A percentile compares a stretch with the other conserved stretches of the same genome.
These are phyloP conservation scores for Cladosporium sp. DNA, from an alignment of 2,329 filamentous ascomycete species.

Conservation along the genomic window DNA sequence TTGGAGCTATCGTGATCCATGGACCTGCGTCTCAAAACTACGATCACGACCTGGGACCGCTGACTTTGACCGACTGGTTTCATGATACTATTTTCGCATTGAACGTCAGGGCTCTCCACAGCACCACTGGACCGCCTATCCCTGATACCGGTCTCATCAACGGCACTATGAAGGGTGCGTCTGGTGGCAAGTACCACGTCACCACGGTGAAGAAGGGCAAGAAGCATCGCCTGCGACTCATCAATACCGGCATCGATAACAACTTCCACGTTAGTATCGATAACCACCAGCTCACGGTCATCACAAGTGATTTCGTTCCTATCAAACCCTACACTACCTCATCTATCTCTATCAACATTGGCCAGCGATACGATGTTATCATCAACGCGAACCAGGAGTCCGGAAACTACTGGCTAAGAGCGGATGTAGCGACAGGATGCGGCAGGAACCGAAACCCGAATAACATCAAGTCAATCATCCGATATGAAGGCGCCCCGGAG, in stretches of 20 bases:
- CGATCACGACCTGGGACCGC: conserved; percentile 63
- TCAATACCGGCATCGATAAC: conserved; percentile 50
- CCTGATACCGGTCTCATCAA: conserved; percentile 55
- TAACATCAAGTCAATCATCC: conserved; percentile 41
- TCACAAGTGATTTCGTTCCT: conserved; percentile 35
- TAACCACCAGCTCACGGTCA: conserved; percentile 39
- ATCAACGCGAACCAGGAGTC: conserved; percentile 40
- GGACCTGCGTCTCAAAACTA: conserved; percentile 62
- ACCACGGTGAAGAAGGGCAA: conserved; percentile 43
- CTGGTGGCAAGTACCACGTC: conserved; percentile 32
- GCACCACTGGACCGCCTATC: conserved; percentile 37
- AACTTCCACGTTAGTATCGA: conserved; percentile 46
- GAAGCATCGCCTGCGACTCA: conserved; percentile 47
- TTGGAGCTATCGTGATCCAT: conserved; percentile 63
- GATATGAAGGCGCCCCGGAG: conserved; percentile 42
- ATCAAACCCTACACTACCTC: conserved; percentile 37
- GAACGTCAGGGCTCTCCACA: conserved; percentile 36
- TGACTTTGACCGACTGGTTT: conserved; percentile 64
- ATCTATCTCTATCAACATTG: conserved; percentile 41
- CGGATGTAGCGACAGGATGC: conserved; percentile 41
- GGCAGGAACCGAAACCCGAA: conserved; percentile 36
- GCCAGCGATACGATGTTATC: conserved; percentile 47
- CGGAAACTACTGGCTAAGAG: conserved; percentile 42
- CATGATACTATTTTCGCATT: conserved; percentile 34
- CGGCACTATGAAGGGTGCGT: conserved; percentile 43